A percentile compares a stretch with the other conserved stretches of the same genome.
phyloP scores from a whole-genome alignment of 2,329 filamentous ascomycete genomes.

The Fusarium haematococcum region DNA sequence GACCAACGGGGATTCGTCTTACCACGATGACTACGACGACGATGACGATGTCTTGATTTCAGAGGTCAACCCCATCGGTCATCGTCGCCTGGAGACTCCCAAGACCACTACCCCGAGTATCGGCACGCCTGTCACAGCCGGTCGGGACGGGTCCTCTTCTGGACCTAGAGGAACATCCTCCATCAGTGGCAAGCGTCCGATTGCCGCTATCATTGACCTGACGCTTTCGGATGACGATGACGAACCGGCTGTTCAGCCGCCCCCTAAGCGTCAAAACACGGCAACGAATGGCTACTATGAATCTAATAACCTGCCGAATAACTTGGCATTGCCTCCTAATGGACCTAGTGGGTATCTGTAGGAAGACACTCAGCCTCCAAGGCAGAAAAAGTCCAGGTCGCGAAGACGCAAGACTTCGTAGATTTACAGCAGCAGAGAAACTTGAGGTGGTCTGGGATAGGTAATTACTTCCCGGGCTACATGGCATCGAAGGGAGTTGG shows the following conservation, averaged over 20 bases:
- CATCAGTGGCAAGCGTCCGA: conserved; percentile 60
- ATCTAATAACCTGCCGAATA: conserved; percentile 33
- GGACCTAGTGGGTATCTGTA: conserved; percentile 38
- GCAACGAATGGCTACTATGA: conserved; percentile 40
- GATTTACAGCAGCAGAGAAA: conserved; percentile 1
- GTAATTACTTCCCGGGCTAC: not conserved
- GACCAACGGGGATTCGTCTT: conserved; percentile 44
- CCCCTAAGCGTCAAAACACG: conserved; percentile 60
- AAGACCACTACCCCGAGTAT: conserved; percentile 50
- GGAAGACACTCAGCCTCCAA: conserved; percentile 26
- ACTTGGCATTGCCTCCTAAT: conserved; percentile 35
- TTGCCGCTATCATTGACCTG: conserved; percentile 68
- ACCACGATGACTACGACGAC: conserved; percentile 47
- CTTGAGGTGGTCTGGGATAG: not conserved
- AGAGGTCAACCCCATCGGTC: conserved; percentile 53
- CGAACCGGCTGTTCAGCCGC: conserved; percentile 60
- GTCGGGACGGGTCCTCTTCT: conserved; percentile 50
- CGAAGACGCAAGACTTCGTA: conserved; percentile 34
- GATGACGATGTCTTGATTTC: conserved; percentile 64
- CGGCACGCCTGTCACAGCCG: conserved; percentile 54
- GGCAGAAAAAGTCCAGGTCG: conserved; percentile 21
- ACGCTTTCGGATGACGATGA: conserved; percentile 67
- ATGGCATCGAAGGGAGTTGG: conserved; percentile 36
- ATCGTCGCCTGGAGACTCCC: conserved; percentile 53
- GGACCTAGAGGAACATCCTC: conserved; percentile 51